Evolutionary conservation across 805 yeast genomes (phyloP).

Genomic region (Kodamaea fukazawae): DNA sequence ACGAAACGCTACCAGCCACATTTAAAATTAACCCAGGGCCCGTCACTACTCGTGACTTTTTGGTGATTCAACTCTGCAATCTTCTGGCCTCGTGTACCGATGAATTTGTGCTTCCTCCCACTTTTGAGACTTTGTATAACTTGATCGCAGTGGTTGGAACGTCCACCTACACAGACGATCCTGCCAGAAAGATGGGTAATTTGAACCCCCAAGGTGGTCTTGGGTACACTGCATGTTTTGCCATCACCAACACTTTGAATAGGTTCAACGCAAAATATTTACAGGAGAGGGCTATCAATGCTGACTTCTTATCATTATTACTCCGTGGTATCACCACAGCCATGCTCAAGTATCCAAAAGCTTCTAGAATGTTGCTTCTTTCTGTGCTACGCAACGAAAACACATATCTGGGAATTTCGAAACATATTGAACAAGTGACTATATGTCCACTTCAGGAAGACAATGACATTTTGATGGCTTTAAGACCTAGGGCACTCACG

Average conservation of each 20-base stretch:
- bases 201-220: conserved; percentile 40
- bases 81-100: conserved; percentile 24
- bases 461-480: conserved; percentile 35
- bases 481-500: conserved; percentile 50
- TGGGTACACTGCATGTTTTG: conserved; percentile 49
- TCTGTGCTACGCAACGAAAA: conserved; percentile 44
- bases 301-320: conserved; percentile 59
- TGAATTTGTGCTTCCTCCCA: conserved; percentile 37
- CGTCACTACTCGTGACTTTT: conserved; percentile 61
- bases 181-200: conserved; percentile 26
- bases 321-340: conserved; percentile 55
- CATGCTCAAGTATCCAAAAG: conserved; percentile 47
- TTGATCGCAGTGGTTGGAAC: conserved; percentile 39
- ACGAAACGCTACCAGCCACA: conserved; percentile 51
- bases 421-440: neutral
- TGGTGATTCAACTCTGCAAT: conserved; percentile 50
- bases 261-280: conserved; percentile 32
- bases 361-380: conserved; percentile 54
- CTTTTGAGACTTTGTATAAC: conserved; percentile 62
- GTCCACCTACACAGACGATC: conserved; percentile 16
- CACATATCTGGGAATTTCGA: conserved; percentile 23
- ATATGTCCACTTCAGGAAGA: conserved; percentile 1
- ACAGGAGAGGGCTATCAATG: conserved; percentile 39
- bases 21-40: conserved; percentile 44
- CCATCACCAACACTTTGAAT: conserved; percentile 43